A percentile compares a stretch with the other conserved stretches of the same genome.
phyloP scores from a whole-genome alignment of 768 basidiomycete species.

The Lactarius akahatsu region DNA sequence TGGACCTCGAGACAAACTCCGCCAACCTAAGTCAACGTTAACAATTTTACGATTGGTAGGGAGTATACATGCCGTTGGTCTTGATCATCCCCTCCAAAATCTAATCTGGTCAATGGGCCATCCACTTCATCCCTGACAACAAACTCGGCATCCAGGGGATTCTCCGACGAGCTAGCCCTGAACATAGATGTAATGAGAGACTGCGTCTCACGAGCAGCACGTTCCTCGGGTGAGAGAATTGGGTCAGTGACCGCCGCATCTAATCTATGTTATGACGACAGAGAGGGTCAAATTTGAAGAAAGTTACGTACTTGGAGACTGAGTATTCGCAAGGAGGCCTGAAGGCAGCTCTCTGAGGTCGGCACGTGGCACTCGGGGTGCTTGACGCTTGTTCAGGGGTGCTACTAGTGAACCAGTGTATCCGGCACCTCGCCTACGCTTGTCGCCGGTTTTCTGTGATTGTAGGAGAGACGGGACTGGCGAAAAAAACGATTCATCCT shows the following conservation, averaged over 20 bases:
- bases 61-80: conserved; percentile 41
- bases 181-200: conserved; percentile 6
- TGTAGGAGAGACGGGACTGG: neutral
- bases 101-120: conserved; percentile 49
- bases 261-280: neutral
- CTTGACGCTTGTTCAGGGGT: conserved; percentile 26
- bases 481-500: neutral
- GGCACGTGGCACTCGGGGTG: neutral
- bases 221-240: conserved; percentile 20
- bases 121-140: conserved; percentile 50
- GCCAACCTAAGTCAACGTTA: conserved; percentile 45
- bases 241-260: conserved; percentile 16
- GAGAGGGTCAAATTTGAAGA: too few species aligned
- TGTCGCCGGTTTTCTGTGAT: conserved; percentile 1
- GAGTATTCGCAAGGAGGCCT: conserved; percentile 23
- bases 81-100: conserved; percentile 61
- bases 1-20: conserved; percentile 59
- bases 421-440: conserved; percentile 23
- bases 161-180: neutral
- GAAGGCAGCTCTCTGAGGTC: conserved; percentile 12
- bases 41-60: neutral
- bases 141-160: conserved; percentile 36
- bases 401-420: neutral
- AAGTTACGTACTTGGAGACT: conserved; percentile 19
- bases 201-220: conserved; percentile 8